These are phyloP conservation scores for Grigorovia transvaalensis DNA, from an alignment of 805 yeast species.

Conservation along the genomic window DNA sequence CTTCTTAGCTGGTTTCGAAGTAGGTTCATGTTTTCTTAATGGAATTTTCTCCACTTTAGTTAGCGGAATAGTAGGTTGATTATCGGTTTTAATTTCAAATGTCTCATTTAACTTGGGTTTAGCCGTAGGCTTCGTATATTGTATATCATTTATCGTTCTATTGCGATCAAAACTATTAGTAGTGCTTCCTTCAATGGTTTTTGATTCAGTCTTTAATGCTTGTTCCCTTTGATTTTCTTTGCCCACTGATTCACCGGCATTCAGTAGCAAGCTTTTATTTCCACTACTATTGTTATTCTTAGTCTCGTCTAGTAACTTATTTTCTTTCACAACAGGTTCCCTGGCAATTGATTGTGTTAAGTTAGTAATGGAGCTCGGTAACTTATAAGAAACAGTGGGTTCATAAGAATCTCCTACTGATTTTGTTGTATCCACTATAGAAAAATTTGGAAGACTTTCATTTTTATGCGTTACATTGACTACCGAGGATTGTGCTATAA, in stretches of 20 bases:
- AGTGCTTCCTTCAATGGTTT: neutral
- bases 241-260: neutral
- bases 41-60: neutral
- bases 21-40: neutral
- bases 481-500: neutral
- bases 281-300: too few species aligned
- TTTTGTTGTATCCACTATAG: neutral
- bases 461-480: neutral
- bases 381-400: too few species aligned
- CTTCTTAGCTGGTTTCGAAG: slow-evolving; percentile 9
- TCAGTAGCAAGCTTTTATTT: neutral
- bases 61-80: neutral
- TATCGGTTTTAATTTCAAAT: too few species aligned
- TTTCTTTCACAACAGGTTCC: too few species aligned
- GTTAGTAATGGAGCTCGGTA: too few species aligned
- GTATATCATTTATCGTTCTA: neutral
- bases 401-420: too few species aligned
- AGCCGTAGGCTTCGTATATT: neutral
- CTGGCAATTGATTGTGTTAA: neutral
- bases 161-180: neutral
- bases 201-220: neutral
- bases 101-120: too few species aligned
- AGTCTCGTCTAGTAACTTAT: too few species aligned
- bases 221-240: neutral
- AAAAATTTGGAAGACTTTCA: neutral